Conservation (phyloP, 495 filamentous ascomycete genomes). For the Monascus purpureus region DNA sequence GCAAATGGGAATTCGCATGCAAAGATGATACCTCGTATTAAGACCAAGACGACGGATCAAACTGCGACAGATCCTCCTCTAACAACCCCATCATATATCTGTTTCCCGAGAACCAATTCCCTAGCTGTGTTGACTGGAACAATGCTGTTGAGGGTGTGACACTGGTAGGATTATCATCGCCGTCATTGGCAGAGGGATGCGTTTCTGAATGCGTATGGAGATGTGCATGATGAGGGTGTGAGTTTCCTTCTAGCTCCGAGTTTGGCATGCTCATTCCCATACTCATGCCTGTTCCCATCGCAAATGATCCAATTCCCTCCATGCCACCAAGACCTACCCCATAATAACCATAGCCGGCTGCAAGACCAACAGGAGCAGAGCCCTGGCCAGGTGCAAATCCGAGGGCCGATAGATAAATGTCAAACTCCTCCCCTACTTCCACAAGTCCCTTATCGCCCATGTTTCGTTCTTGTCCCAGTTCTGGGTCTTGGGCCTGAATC, state of each 20-base stretch:
- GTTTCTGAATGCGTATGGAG: no score
- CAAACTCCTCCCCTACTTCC: conserved; percentile 41
- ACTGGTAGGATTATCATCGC: conserved; percentile 3
- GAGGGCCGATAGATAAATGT: conserved; percentile 48
- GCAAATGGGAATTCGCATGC: no score
- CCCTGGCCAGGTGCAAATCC: conserved; percentile 38
- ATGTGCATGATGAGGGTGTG: no score
- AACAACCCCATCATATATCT: conserved; percentile 49
- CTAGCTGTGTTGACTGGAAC: conserved; percentile 34
- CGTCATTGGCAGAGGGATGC: conserved; percentile 3
- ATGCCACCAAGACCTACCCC: neutral
- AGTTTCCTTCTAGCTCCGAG: neutral
- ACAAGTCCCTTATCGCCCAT: neutral
- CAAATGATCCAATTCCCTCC: neutral
- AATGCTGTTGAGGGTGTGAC: conserved; percentile 4
- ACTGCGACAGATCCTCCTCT: conserved; percentile 43
- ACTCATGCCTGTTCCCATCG: conserved; percentile 1
- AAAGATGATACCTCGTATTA: no score
- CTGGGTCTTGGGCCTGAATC: conserved; percentile 19
- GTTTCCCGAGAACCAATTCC: conserved; percentile 57
- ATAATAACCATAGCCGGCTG: neutral
- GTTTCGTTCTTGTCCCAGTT: conserved; percentile 21
- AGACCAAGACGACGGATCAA: conserved; percentile 27
- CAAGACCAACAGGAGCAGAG: neutral
- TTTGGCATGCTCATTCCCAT: neutral